Evolutionary conservation across 2,329 filamentous ascomycete species (phyloP).

Genomic region (Alternaria brassicae): DNA sequence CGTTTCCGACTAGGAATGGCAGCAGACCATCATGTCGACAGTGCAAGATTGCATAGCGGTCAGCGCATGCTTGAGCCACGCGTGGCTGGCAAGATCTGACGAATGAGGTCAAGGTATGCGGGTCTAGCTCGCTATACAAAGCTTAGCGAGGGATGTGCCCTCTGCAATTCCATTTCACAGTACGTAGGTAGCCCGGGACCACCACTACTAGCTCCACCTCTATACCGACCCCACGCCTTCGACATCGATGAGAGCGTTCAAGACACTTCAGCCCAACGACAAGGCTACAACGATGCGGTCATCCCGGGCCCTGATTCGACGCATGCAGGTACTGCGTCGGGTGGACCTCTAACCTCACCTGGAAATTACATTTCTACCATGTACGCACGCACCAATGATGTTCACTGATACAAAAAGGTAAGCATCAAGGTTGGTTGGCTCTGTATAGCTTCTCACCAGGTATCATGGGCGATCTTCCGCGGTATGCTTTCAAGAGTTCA

Average conservation of each 20-base stretch:
- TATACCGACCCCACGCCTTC: neutral
- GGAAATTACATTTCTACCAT: neutral
- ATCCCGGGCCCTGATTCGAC: conserved; percentile 35
- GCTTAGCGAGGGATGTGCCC: conserved; percentile 8
- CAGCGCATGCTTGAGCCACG: conserved; percentile 4
- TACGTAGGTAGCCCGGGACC: neutral
- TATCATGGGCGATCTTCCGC: neutral
- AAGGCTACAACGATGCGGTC: conserved; percentile 30
- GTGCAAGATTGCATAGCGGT: conserved; percentile 3
- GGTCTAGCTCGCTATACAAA: neutral
- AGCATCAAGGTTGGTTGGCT: neutral
- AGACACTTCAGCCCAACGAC: conserved; percentile 25
- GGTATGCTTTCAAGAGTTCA: neutral
- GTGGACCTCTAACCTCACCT: neutral
- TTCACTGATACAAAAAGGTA: neutral
- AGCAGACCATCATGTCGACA: neutral
- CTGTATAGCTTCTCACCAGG: neutral
- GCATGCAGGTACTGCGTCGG: conserved; percentile 15
- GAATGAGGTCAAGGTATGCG: conserved; percentile 2
- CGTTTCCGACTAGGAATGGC: neutral
- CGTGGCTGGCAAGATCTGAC: conserved; percentile 1
- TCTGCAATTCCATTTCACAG: conserved; percentile 5
- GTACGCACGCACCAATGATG: neutral
- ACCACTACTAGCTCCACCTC: neutral
- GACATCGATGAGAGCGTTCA: neutral